Evolutionary conservation across 331 rosid species (phyloP).

Genomic region (Erythrophleum ivorense): DNA sequence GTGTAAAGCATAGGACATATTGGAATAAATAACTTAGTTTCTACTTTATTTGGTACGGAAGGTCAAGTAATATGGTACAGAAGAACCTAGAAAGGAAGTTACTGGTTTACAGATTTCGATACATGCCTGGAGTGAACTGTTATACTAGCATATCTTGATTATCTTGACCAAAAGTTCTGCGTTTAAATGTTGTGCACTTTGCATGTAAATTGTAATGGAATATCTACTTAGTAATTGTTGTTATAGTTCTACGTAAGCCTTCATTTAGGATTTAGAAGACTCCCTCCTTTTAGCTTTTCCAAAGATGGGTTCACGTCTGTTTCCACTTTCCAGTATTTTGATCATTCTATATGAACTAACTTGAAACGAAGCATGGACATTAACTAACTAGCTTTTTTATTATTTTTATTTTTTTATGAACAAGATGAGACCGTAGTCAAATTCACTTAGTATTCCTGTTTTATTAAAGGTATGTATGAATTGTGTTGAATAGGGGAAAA

Average conservation of each 20-base stretch:
- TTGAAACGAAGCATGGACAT: too few species aligned
- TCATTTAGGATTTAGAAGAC: too few species aligned
- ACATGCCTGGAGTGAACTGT: background rate
- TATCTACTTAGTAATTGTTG: background rate
- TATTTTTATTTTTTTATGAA: too few species aligned
- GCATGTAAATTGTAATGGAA: background rate
- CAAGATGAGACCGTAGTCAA: too few species aligned
- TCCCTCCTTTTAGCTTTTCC: too few species aligned
- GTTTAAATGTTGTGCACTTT: background rate
- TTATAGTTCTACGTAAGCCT: too few species aligned
- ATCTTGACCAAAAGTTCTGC: background rate
- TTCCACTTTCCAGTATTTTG: too few species aligned
- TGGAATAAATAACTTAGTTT: background rate
- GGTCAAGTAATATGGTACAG: background rate
- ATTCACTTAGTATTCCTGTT: too few species aligned
- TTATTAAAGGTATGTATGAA: background rate
- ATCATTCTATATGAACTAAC: too few species aligned
- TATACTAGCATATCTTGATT: background rate
- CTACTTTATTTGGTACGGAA: background rate
- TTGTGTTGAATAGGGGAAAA: background rate
- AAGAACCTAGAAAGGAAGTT: background rate
- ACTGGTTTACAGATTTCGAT: background rate
- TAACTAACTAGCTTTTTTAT: too few species aligned
- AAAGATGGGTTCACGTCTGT: too few species aligned
- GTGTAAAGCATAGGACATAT: background rate